Conservation (phyloP, 2,329 filamentous ascomycete species). For the Fusarium sp. region DNA sequence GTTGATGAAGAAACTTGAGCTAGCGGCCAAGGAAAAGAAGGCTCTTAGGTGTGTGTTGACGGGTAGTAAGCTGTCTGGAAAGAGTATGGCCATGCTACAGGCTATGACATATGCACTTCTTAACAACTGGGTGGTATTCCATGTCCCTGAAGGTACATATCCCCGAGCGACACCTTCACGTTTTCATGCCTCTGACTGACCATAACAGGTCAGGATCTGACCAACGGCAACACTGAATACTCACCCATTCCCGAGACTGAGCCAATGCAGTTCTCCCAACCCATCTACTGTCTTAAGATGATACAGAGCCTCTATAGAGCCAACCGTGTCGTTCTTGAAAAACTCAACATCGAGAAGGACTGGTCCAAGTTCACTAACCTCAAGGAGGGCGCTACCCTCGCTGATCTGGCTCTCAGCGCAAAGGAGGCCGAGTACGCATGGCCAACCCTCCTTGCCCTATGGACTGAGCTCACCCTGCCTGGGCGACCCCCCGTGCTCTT, state of each 20-base stretch:
- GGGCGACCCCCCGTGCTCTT: slow-evolving; percentile 71
- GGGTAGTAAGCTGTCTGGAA: slow-evolving; percentile 79
- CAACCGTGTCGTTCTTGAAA: slow-evolving; percentile 71
- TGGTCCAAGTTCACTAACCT: slow-evolving; percentile 55
- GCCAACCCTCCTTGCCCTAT: slow-evolving; percentile 81
- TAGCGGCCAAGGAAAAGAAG: slow-evolving; percentile 60
- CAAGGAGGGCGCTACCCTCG: slow-evolving; percentile 68
- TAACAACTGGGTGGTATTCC: slow-evolving; percentile 88
- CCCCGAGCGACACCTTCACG: not conserved
- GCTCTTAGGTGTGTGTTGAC: slow-evolving; percentile 72
- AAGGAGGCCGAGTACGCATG: slow-evolving; percentile 81
- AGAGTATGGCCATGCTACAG: slow-evolving; percentile 87
- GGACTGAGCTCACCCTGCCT: slow-evolving; percentile 74
- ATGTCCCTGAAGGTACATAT: slow-evolving; percentile 81
- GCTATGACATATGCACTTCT: slow-evolving; percentile 81
- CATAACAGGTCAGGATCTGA: slow-evolving; percentile 74
- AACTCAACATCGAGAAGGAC: slow-evolving; percentile 54
- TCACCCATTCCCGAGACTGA: slow-evolving; percentile 68
- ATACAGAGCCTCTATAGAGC: slow-evolving; percentile 76
- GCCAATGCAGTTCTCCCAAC: slow-evolving; percentile 76
- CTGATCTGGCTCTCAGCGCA: slow-evolving; percentile 73
- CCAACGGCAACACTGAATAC: slow-evolving; percentile 83
- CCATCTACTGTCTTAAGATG: slow-evolving; percentile 77
- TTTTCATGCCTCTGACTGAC: not conserved
- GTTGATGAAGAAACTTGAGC: slow-evolving; percentile 69